phyloP scores from a whole-genome alignment of 192 early-diverging fungal species.

The Ambispora gerdemannii region DNA sequence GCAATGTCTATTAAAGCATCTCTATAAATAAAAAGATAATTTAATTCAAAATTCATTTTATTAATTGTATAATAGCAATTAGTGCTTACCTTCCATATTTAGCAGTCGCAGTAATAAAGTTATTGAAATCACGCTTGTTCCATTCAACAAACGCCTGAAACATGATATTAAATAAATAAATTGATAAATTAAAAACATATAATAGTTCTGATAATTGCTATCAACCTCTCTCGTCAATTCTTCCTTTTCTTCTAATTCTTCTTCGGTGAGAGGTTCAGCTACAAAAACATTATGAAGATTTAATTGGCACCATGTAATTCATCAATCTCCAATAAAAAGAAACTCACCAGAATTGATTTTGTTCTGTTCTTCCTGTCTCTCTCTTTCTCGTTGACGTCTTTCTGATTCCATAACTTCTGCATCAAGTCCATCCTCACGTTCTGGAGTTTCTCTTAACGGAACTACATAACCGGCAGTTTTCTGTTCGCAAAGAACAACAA shows the following conservation, averaged over 20 bases:
- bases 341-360: constrained; percentile 70
- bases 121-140: constrained; percentile 85
- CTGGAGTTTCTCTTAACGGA: constrained; percentile 46
- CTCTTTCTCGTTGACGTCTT: constrained; percentile 46
- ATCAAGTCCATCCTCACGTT: constrained; percentile 37
- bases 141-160: constrained; percentile 84
- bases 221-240: constrained; percentile 33
- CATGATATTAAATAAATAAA: not conserved
- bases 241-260: constrained; percentile 80
- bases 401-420: constrained; percentile 48
- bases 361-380: constrained; percentile 72
- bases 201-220: not conserved
- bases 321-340: too few relatives aligned
- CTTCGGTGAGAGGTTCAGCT: constrained; percentile 87
- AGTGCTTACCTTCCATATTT: constrained; percentile 67
- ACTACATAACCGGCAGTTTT: constrained; percentile 73
- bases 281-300: too few relatives aligned
- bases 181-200: not conserved
- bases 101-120: constrained; percentile 83
- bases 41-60: not conserved
- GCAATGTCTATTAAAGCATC: constrained; percentile 72
- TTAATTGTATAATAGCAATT: not conserved
- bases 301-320: too few relatives aligned
- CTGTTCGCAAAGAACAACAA: too few relatives aligned
- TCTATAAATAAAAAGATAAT: constrained; percentile 36